Evolutionary conservation across 176 grass and related monocot genomes (phyloP), one percentile per base, ranked within the genome.

Genomic region (Coix lacrymajobi): DNA sequence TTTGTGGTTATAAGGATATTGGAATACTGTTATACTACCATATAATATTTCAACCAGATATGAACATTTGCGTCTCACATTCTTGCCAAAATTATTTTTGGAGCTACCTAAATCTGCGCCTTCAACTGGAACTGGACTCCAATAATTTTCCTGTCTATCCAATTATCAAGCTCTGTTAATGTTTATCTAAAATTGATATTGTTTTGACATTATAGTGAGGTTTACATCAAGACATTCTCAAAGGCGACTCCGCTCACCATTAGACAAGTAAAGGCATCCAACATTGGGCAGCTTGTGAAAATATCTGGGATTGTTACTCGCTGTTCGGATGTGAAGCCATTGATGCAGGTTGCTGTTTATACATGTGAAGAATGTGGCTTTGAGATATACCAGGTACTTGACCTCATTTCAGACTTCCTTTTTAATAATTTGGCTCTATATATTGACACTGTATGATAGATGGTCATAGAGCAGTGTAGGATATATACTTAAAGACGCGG

Each of bases 261-360:
- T 69, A 90, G 97, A 75, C 91, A 96, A 96, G 97, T 99, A 31
- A 99, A 94, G 62, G 93, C 97, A 90, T 87, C 93, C 26, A 88
- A 96, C 89, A 99, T 99, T 7, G 97, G 97, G n/a, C 93, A 99
- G 77, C 97, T 99, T 87, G 97, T 99, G 69, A 99, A 96, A 81
- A 88, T 99, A 83, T 96, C 97, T 83, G 97, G 97, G 52, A 99
- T 99, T 68, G 83, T 99, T 34, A 99, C 97, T 46, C 97, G 97
- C 56, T 99, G 97, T 66, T 99, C 93, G 0, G 97, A 99, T 73
- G 97, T 99, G 70, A 99, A 99, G 80, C 97, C 93, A 13, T 69
- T 99, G 85, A 92, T 99, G 93, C 97, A 99, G 85, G 93, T 99
- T 88, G 97, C 97, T 79, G 97, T 99, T 86, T 99, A 99, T 80